Percentiles rank a stretch among this genome's conserved stretches.
phyloP scores from a whole-genome alignment of 768 basidiomycete genomes.

The Podaxis carcinomalis region DNA sequence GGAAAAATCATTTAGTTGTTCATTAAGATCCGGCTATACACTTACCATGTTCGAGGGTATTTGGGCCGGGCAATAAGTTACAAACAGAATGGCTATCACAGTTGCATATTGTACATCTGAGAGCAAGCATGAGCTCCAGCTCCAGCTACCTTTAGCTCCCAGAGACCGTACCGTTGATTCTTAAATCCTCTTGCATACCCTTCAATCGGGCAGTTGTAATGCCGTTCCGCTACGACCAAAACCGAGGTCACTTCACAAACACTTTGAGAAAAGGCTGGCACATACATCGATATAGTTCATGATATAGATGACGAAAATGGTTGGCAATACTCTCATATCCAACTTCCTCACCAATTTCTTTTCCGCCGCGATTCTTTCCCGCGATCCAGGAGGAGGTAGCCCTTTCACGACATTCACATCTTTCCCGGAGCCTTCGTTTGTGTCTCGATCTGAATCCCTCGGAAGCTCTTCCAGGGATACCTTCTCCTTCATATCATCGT shows the following conservation, averaged over 20 bases:
- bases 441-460: background rate
- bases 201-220: conserved; percentile 42
- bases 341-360: conserved; percentile 45
- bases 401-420: background rate
- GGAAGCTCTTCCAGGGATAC: conserved; percentile 1
- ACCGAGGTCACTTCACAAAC: background rate
- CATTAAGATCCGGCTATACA: background rate
- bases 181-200: conserved; percentile 40
- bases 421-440: background rate
- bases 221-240: conserved; percentile 32
- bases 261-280: background rate
- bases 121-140: background rate
- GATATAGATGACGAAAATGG: conserved; percentile 51
- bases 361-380: conserved; percentile 28
- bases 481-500: background rate
- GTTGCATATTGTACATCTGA: conserved; percentile 18
- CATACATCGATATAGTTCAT: conserved; percentile 64
- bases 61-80: conserved; percentile 54
- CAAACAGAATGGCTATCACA: conserved; percentile 20
- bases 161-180: conserved; percentile 29
- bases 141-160: background rate
- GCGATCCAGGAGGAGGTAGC: conserved; percentile 1
- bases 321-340: conserved; percentile 48
- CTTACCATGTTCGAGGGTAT: conserved; percentile 62
- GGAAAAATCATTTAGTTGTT: background rate